Evolutionary conservation across 208 protist genomes (phyloP), one percentile per base, ranked within the genome.

Genomic region (Giardia muris): DNA sequence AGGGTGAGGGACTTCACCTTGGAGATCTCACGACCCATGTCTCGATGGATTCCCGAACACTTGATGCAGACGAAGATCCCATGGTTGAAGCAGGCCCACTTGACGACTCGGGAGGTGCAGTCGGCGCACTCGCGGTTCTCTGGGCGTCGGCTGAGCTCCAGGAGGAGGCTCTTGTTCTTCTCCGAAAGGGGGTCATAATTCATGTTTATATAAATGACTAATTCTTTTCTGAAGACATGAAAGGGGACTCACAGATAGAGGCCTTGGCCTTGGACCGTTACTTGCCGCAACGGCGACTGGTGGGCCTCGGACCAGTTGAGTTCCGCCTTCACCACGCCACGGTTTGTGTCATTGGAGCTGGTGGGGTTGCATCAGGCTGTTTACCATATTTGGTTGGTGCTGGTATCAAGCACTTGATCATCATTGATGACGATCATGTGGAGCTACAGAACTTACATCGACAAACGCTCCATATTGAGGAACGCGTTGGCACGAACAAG

Each of bases 11-110:
- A 90, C 30, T 47, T 2, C 2, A 90, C 87, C 87, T 90, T 2
- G 10, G 87, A 90, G n/a, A 90, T 90, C 4, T 2, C 43, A 0
- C 10, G 2, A 43, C 87, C 87, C 48, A 90, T 4, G n/a, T 47
- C 48, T 10, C 87, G 2, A 47, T 90, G 87, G 46, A 47, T 4
- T 2, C 87, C 87, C n/a, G 87, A 90, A n/a, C 87, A 90, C 44
- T 90, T 90, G n/a, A 90, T 90, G n/a, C 87, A 90, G 10, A 90
- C 87, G n/a, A 90, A 90, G 2, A 47, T 90, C 4, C 87, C 87
- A n/a, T 90, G 87, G 44, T 90, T 90, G 45, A 90, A 90, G 1
- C n/a, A 22, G n/a, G 87, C 87, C 87, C 87, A 90, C n/a, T 45
- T 90, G 42, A 45, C 42, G 48, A 2, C n/a, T 2, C 45, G n/a